Base-by-base conservation (phyloP, 305 asterid genomes). In the Fraxinus platypoda region DNA sequence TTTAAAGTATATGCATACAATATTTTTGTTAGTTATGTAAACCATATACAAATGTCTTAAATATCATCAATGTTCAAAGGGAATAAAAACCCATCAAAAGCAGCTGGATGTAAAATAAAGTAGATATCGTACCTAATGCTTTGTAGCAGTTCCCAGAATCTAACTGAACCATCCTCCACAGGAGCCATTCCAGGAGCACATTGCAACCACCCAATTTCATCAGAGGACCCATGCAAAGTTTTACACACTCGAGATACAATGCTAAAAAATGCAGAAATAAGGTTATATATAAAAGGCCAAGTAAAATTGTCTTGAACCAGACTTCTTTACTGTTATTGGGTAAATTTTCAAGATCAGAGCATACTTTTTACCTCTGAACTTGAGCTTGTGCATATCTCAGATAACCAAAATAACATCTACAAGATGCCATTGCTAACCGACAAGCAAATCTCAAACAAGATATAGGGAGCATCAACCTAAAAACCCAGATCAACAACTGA, bases 161-260 rank as follows among this genome's bases (percentile, higher is more conserved):
- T 90, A 83, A 87, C 90, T 76, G 99, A 92, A 84, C 97, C 99
- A 87, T 94, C 97, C 88, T 87, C 85, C 73, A 91, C 93, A 7
- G 94, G 93, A 83, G 94, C 92, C 96, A 91, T 90, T 79, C 86
- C 93, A 26, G 94, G 91, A 80, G 90, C 91, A 75, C 80, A 80
- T 84, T 92, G 97, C 83, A 95, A 83, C 99, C 99, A 95, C 62
- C 98, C 99, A 83, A 95, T 94, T 85, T 94, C 99, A 86, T 87
- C 92, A 77, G 97, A 91, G 78, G 98, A 95, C 72, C 99, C 98
- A 80, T 68, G 92, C 83, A 93, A 88, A 71, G 97, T 89, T 86
- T 54, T 92, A 72, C 88, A 46, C 34, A 91, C 85, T 80, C 95
- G 91, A 31, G 90, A 88, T 75, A 87, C 81, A 83, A 90, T 9